Conservation (phyloP, 1,139 yeast genomes). For the Groenewaldozyma auringiensis region DNA sequence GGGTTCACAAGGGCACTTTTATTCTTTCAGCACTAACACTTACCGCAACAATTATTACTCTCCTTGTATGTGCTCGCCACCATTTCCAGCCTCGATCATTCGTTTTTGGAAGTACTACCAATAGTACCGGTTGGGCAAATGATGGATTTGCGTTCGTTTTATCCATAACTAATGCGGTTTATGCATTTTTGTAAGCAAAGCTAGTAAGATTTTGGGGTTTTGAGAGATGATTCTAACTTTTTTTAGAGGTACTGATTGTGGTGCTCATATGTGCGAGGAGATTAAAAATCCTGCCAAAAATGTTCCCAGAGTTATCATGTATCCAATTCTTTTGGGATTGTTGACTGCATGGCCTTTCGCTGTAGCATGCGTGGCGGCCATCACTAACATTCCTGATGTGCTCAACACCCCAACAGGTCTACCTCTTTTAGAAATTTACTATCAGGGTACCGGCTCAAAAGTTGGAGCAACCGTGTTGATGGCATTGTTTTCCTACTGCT, state of each 20-base stretch:
- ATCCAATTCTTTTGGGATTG: slow-evolving; percentile 52
- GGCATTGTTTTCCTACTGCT: slow-evolving; percentile 52
- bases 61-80: slow-evolving; percentile 42
- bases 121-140: slow-evolving; percentile 50
- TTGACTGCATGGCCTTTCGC: slow-evolving; percentile 45
- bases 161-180: slow-evolving; percentile 50
- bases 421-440: slow-evolving; percentile 52
- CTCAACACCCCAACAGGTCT: slow-evolving; percentile 42
- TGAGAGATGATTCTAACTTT: background rate
- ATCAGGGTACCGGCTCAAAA: slow-evolving; percentile 46
- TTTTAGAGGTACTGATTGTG: slow-evolving; percentile 36
- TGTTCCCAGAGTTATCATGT: slow-evolving; percentile 48
- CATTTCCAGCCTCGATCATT: slow-evolving; percentile 41
- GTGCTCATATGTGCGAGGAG: slow-evolving; percentile 57
- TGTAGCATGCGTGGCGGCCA: slow-evolving; percentile 51
- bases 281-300: slow-evolving; percentile 42
- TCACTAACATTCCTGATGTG: slow-evolving; percentile 42
- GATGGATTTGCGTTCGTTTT: slow-evolving; percentile 50
- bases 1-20: slow-evolving; percentile 38
- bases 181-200: slow-evolving; percentile 34
- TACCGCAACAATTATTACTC: slow-evolving; percentile 43
- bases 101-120: slow-evolving; percentile 44
- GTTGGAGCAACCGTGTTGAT: slow-evolving; percentile 46
- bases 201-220: background rate
- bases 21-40: slow-evolving; percentile 44